These are phyloP conservation scores for Amphicarpaea edgeworthii DNA, from an alignment of 306 rosid genomes.

Conservation along the genomic window DNA sequence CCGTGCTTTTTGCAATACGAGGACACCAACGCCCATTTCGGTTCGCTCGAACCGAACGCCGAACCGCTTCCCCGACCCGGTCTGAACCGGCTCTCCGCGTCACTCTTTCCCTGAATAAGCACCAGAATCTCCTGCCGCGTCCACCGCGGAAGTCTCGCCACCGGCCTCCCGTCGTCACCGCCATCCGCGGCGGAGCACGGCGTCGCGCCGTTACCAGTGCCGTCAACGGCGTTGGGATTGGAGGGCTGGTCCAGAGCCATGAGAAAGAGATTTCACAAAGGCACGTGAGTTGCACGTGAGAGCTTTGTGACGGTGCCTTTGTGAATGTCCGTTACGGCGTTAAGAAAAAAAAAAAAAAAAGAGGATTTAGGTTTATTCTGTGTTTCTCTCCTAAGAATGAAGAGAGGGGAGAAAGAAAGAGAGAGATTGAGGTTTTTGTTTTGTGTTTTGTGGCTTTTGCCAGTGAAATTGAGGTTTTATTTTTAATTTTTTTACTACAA, in stretches of 20 bases:
- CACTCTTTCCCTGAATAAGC: constrained; percentile 84
- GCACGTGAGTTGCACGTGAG: constrained; percentile 70
- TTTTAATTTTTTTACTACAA: constrained; percentile 30
- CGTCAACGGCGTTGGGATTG: constrained; percentile 59
- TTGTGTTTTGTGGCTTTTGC: constrained; percentile 48
- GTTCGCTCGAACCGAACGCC: constrained; percentile 76
- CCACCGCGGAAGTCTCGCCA: constrained; percentile 94
- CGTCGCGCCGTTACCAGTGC: constrained; percentile 60
- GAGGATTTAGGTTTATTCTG: constrained; percentile 37
- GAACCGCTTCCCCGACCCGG: constrained; percentile 56
- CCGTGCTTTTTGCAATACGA: constrained; percentile 87
- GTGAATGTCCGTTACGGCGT: constrained; percentile 73
- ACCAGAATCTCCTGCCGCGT: constrained; percentile 95
- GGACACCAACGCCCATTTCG: constrained; percentile 95
- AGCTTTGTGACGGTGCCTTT: constrained; percentile 66
- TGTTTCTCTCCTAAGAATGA: constrained; percentile 44
- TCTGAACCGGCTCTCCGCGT: constrained; percentile 76
- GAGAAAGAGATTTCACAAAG: constrained; percentile 25
- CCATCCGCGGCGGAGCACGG: constrained; percentile 55
- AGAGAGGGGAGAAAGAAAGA: neutral
- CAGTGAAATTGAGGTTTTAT: constrained; percentile 43
- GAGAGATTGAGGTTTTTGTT: constrained; percentile 13
- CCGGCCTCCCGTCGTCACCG: constrained; percentile 71
- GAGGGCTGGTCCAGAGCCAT: constrained; percentile 75
- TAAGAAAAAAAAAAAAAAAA: constrained; percentile 42